Evolutionary conservation across 257 asterid species (phyloP).

Genomic region (Plectranthus barbatus): DNA sequence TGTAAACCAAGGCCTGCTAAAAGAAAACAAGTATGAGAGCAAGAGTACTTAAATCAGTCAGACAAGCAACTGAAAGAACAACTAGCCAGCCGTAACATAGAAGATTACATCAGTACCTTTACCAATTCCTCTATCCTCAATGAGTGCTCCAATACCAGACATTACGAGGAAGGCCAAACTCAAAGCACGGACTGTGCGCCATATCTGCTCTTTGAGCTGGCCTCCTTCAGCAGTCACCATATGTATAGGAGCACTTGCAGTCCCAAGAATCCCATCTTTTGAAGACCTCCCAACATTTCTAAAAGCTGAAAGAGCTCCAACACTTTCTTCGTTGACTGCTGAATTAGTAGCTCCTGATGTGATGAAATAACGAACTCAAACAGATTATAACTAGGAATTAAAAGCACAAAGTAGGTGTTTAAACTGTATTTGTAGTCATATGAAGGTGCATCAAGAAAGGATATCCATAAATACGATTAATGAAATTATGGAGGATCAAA

Average conservation of each 20-base stretch:
- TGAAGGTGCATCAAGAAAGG: not conserved
- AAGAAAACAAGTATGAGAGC: slow-evolving; percentile 2
- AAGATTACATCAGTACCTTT: slow-evolving; percentile 45
- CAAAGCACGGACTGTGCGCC: slow-evolving; percentile 84
- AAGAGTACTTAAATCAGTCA: not conserved
- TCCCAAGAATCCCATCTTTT: slow-evolving; percentile 70
- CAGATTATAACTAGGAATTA: not conserved
- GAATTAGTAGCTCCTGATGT: slow-evolving; percentile 38
- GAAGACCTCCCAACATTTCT: slow-evolving; percentile 59
- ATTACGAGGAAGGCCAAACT: slow-evolving; percentile 69
- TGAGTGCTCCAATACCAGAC: slow-evolving; percentile 79
- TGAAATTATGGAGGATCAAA: not conserved
- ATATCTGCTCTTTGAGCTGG: slow-evolving; percentile 74
- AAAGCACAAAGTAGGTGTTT: not conserved
- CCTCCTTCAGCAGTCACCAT: slow-evolving; percentile 87
- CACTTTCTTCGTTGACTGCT: slow-evolving; percentile 41
- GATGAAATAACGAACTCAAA: not conserved
- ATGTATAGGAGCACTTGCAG: slow-evolving; percentile 83
- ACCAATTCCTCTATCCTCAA: slow-evolving; percentile 88
- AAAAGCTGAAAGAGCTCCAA: slow-evolving; percentile 62
- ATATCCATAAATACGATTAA: not conserved
- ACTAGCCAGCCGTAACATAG: not conserved
- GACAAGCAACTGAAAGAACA: slow-evolving; percentile 1
- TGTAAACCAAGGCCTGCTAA: slow-evolving; percentile 73
- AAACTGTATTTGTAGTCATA: not conserved